A percentile compares a stretch with the other conserved stretches of the same genome.
phyloP scores from a whole-genome alignment of 495 filamentous ascomycete species.

The Aeminium ludgeri region DNA sequence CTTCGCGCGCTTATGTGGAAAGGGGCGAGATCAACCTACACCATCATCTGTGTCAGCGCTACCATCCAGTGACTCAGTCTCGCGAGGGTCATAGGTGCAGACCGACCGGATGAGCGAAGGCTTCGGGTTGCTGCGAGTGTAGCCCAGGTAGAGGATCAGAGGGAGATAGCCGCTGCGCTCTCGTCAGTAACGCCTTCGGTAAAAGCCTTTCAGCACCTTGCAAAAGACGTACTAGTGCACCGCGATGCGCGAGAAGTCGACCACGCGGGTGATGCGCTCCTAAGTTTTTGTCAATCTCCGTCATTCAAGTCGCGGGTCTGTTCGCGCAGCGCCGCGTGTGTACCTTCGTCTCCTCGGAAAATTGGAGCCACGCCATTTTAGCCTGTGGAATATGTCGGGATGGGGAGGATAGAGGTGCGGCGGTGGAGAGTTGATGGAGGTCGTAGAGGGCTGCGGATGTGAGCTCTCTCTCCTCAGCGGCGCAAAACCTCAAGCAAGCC shows the following conservation, averaged over 20 bases:
- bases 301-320: neutral
- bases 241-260: slow-evolving; percentile 86
- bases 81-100: neutral
- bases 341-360: slow-evolving; percentile 96
- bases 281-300: slow-evolving; percentile 25
- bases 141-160: slow-evolving; percentile 92
- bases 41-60: neutral
- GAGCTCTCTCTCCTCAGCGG: too few relatives aligned
- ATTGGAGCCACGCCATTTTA: slow-evolving; percentile 38
- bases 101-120: slow-evolving; percentile 78
- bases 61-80: neutral
- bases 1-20: slow-evolving; percentile 6
- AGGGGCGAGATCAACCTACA: slow-evolving; percentile 27
- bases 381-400: neutral
- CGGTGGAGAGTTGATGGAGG: too few relatives aligned
- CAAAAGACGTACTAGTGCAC: slow-evolving; percentile 68
- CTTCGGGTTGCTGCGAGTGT: slow-evolving; percentile 79
- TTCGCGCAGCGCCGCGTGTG: neutral
- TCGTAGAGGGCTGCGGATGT: too few relatives aligned
- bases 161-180: slow-evolving; percentile 73
- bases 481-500: too few relatives aligned
- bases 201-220: neutral
- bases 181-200: neutral
- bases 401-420: neutral
- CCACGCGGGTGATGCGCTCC: slow-evolving; percentile 92